These are phyloP conservation scores for Exobasidium rhododendri DNA, from an alignment of 1,284 basidiomycete species.

Conservation along the genomic window DNA sequence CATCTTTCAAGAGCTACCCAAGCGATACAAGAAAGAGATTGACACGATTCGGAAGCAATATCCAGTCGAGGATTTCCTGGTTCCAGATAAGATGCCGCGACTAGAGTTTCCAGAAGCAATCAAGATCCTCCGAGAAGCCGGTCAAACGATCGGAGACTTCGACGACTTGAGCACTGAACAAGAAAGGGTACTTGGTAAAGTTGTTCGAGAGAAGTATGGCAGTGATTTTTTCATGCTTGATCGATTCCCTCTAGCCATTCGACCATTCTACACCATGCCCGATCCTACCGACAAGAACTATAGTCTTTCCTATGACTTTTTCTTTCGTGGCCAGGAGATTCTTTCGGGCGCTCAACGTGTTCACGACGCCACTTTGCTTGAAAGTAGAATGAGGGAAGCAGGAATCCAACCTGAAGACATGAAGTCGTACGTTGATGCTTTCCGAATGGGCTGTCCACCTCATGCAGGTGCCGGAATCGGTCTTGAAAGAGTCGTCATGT, in stretches of 20 bases:
- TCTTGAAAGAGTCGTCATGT: conserved; percentile 91
- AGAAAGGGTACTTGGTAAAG: conserved; percentile 43
- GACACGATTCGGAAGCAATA: conserved; percentile 78
- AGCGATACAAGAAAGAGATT: conserved; percentile 75
- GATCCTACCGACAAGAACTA: conserved; percentile 57
- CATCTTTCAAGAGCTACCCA: conserved; percentile 56
- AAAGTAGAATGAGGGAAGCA: conserved; percentile 72
- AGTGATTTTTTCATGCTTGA: conserved; percentile 51
- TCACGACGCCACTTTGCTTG: conserved; percentile 80
- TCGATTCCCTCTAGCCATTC: conserved; percentile 52
- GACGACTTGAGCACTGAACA: conserved; percentile 54
- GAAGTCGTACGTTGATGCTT: conserved; percentile 87
- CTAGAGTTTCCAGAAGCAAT: conserved; percentile 51
- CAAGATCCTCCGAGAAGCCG: conserved; percentile 46
- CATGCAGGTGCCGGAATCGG: conserved; percentile 64
- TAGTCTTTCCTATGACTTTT: conserved; percentile 99
- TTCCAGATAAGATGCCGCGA: conserved; percentile 47
- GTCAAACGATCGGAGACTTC: conserved; percentile 45
- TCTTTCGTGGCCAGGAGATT: conserved; percentile 99
- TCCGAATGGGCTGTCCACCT: conserved; percentile 88
- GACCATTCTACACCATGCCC: conserved; percentile 56
- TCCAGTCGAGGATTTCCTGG: conserved; percentile 64
- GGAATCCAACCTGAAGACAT: conserved; percentile 78
- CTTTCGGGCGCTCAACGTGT: conserved; percentile 95
- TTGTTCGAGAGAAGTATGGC: conserved; percentile 53